Conservation (phyloP, 106 monocot genomes). For the Dendrobium huoshanense region DNA sequence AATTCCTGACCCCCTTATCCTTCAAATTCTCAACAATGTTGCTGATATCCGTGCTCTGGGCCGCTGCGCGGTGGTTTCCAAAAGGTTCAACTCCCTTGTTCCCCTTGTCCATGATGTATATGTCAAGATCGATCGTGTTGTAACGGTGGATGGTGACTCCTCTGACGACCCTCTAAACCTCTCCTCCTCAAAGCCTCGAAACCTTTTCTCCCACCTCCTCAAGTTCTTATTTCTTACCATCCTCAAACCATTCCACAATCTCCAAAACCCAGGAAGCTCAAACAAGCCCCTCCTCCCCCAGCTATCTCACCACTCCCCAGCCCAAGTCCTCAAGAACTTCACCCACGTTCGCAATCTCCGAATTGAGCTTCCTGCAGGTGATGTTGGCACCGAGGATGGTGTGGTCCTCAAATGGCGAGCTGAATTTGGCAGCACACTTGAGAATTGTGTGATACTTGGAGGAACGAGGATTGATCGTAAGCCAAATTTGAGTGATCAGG, state of each 20-base stretch:
- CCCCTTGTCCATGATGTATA: slow-evolving; percentile 58
- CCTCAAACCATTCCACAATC: slow-evolving; percentile 55
- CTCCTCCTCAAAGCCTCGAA: slow-evolving; percentile 43
- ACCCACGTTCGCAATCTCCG: slow-evolving; percentile 45
- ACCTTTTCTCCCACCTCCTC: slow-evolving; percentile 63
- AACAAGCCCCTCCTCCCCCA: slow-evolving; percentile 55
- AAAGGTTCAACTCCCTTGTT: slow-evolving; percentile 60
- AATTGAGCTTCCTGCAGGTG: slow-evolving; percentile 81
- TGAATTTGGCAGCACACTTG: slow-evolving; percentile 79
- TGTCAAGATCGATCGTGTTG: slow-evolving; percentile 72
- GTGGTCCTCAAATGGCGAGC: slow-evolving; percentile 79
- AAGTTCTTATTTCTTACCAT: slow-evolving; percentile 51
- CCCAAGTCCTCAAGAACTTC: slow-evolving; percentile 77
- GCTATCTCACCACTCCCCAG: slow-evolving; percentile 74
- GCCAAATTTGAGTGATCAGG: slow-evolving; percentile 10
- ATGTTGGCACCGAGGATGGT: slow-evolving; percentile 70
- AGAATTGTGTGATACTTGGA: slow-evolving; percentile 77
- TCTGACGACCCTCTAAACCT: slow-evolving; percentile 46
- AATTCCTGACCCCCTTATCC: slow-evolving; percentile 60
- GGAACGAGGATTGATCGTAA: slow-evolving; percentile 41
- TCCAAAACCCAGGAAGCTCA: slow-evolving; percentile 33
- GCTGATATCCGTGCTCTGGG: slow-evolving; percentile 68
- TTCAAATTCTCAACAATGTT: slow-evolving; percentile 68
- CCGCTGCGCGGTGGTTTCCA: slow-evolving; percentile 65
- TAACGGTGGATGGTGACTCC: slow-evolving; percentile 48